These are phyloP conservation scores for Xylaria flabelliformis DNA, from an alignment of 495 filamentous ascomycete species.

Conservation along the genomic window DNA sequence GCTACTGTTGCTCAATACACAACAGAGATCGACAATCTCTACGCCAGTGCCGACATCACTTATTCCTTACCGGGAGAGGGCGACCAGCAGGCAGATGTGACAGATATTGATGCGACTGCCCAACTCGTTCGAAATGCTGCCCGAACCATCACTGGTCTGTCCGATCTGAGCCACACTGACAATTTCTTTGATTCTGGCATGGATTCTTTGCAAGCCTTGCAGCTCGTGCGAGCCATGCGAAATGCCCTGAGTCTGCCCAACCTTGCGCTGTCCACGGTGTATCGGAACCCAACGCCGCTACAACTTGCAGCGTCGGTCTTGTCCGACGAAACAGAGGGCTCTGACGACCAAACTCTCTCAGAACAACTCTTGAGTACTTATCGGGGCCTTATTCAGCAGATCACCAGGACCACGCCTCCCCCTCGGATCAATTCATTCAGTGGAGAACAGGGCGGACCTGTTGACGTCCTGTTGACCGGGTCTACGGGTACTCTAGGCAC, in stretches of 20 bases:
- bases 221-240: conserved; percentile 34
- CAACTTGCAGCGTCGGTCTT: conserved; percentile 31
- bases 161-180: conserved; percentile 29
- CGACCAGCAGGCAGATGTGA: neutral
- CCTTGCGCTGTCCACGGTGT: conserved; percentile 37
- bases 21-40: conserved; percentile 48
- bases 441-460: conserved; percentile 31
- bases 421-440: conserved; percentile 27
- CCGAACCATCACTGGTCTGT: conserved; percentile 17
- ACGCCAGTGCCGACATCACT: conserved; percentile 36
- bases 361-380: no score
- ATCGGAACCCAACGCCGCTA: conserved; percentile 39
- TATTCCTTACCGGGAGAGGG: neutral
- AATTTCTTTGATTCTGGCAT: conserved; percentile 54
- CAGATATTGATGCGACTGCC: neutral
- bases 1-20: conserved; percentile 40
- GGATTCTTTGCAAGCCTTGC: conserved; percentile 53
- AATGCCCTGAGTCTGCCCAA: conserved; percentile 22
- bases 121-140: conserved; percentile 15
- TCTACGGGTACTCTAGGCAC: conserved; percentile 63
- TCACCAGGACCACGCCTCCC: neutral
- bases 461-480: conserved; percentile 63
- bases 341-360: no score
- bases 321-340: no score
- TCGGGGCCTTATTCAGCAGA: neutral